These are phyloP conservation scores for Mercurialis annua DNA, from an alignment of 345 rosid species.

Conservation along the genomic window DNA sequence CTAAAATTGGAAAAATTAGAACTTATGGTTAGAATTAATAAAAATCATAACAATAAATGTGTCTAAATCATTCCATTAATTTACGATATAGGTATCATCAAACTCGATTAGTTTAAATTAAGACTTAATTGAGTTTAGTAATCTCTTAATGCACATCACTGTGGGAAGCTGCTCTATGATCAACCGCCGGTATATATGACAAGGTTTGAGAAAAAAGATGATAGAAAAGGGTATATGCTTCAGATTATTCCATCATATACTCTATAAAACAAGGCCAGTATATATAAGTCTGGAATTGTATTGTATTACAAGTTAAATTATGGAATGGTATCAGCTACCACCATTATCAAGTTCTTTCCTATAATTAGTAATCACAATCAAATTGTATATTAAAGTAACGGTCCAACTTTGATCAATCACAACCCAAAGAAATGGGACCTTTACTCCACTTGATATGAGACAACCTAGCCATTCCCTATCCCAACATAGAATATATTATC, in stretches of 20 bases:
- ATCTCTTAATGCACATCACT: slow-evolving; percentile 10
- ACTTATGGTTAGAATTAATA: too few species aligned
- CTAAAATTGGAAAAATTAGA: too few species aligned
- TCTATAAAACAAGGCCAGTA: background rate
- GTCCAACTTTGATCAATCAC: slow-evolving; percentile 12
- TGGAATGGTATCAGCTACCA: background rate
- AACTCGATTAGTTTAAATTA: background rate
- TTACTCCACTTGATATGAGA: slow-evolving; percentile 7
- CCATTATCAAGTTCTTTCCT: slow-evolving; percentile 13
- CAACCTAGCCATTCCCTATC: background rate
- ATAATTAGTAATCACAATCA: slow-evolving; percentile 14
- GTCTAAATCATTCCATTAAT: too few species aligned
- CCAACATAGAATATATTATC: background rate
- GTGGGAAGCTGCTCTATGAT: slow-evolving; percentile 21
- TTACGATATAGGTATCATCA: too few species aligned
- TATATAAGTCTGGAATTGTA: background rate
- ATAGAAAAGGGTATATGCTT: slow-evolving; percentile 28
- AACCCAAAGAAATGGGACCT: slow-evolving; percentile 23
- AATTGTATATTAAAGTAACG: background rate
- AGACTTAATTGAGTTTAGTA: slow-evolving; percentile 12
- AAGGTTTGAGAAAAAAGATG: background rate
- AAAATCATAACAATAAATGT: too few species aligned
- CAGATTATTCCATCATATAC: slow-evolving; percentile 21
- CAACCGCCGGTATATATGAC: slow-evolving; percentile 13
- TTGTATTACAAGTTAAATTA: background rate